Evolutionary conservation across 176 grass and related monocot genomes (phyloP).

Genomic region (Cenchrus purpureus): DNA sequence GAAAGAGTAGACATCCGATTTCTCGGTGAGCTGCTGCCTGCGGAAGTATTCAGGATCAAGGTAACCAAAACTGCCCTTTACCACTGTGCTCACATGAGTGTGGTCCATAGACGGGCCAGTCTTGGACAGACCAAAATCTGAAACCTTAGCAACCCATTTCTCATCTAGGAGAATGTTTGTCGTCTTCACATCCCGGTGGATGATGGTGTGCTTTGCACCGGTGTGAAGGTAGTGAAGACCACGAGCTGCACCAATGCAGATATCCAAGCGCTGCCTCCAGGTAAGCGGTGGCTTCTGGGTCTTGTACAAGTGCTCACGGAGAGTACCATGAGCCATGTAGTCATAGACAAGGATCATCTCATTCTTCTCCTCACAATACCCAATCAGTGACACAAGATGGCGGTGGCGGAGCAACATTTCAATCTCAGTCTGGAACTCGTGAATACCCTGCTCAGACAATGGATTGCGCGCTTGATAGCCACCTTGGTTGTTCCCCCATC

Average conservation of each 20-base stretch:
- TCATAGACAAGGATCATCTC: conserved; percentile 96
- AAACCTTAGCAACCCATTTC: conserved; percentile 98
- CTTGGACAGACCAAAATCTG: conserved; percentile 96
- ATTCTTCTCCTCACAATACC: conserved; percentile 90
- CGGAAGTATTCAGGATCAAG: conserved; percentile 92
- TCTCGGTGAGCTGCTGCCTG: conserved; percentile 91
- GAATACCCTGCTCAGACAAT: conserved; percentile 87
- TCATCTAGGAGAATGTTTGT: conserved; percentile 96
- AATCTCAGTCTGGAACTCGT: conserved; percentile 95
- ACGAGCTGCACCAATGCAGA: conserved; percentile 94
- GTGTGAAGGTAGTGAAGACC: conserved; percentile 97
- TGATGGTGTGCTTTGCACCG: conserved; percentile 93
- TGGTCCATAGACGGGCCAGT: conserved; percentile 88
- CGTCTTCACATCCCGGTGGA: conserved; percentile 96
- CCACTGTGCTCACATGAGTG: conserved; percentile 97
- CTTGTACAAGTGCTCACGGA: conserved; percentile 96
- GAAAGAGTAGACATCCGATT: conserved; percentile 97
- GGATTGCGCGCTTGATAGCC: conserved; percentile 91
- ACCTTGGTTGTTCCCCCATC: conserved; percentile 80
- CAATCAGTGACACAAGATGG: conserved; percentile 88
- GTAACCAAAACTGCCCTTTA: conserved; percentile 98
- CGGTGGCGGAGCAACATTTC: conserved; percentile 91
- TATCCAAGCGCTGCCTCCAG: conserved; percentile 89
- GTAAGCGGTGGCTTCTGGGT: conserved; percentile 86
- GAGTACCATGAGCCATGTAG: conserved; percentile 91